Evolutionary conservation across 176 grass and related monocot genomes (phyloP).

Genomic region (Oryza brachyantha): DNA sequence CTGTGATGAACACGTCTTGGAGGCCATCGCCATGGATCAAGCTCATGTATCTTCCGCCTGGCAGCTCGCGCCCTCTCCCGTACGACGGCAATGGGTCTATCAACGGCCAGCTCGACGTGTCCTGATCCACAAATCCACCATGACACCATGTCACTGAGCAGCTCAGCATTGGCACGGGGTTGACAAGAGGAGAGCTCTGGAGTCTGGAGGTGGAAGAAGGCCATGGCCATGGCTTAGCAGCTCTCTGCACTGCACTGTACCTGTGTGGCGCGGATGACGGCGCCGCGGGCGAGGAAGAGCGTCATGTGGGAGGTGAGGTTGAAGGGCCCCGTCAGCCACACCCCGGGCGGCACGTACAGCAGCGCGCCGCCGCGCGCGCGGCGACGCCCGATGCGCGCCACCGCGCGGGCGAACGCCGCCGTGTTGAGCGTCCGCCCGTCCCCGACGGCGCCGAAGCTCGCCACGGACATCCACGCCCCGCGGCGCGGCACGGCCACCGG

Average conservation of each 20-base stretch:
- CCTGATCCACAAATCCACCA: conserved; percentile 47
- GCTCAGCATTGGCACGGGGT: neutral
- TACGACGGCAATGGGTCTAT: conserved; percentile 76
- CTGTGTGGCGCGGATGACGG: conserved; percentile 62
- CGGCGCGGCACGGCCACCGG: conserved; percentile 29
- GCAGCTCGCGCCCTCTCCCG: conserved; percentile 73
- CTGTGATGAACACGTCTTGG: conserved; percentile 80
- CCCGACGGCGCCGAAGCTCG: conserved; percentile 51
- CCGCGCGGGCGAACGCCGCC: conserved; percentile 49
- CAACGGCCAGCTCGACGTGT: conserved; percentile 63
- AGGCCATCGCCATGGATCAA: conserved; percentile 68
- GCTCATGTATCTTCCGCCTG: conserved; percentile 71
- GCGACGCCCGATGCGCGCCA: conserved; percentile 47
- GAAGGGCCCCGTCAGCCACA: conserved; percentile 71
- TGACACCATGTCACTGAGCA: neutral
- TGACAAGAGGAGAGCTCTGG: neutral
- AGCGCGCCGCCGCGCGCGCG: conserved; percentile 43
- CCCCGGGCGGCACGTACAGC: conserved; percentile 69
- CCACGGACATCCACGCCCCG: conserved; percentile 55
- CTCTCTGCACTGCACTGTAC: neutral
- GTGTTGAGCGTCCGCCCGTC: conserved; percentile 58
- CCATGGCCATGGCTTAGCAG: neutral
- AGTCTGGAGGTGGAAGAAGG: neutral
- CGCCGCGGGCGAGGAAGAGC: conserved; percentile 65
- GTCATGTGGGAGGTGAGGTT: conserved; percentile 82